Base-by-base conservation (phyloP, 306 rosid genomes). In the Coriaria nepalensis region DNA sequence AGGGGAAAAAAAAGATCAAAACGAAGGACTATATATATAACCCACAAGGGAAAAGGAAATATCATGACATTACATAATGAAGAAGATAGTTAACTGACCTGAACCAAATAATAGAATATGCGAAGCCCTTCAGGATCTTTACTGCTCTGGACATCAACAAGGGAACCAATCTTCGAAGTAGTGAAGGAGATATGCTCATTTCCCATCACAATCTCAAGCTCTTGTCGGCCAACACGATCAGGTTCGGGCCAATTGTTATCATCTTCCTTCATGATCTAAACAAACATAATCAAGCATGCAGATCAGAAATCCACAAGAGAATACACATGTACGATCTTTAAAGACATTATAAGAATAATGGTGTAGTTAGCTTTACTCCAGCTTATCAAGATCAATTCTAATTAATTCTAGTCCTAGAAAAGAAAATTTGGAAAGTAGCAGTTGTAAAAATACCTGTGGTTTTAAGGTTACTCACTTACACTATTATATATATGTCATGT, bases 41-140 rank as follows among this genome's bases (percentile, higher is more conserved):
- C 12, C 45, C 0, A 6, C 9, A 43, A 4, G n/a, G 8, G 20
- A 36, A 5, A 43, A 50, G 13, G n/a, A 6, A 12, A 43, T 5
- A 33, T 4, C 29, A 49, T 37, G 53, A 43, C 56, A 11, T 50
- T n/a, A 52, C 41, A 13, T 50, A 37, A 20, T 53, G 43, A 45
- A 49, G 10, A 15, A 10, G 15, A n/a, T 40, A 37, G 40, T 41
- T 7, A 13, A 48, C 68, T 59, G 4, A 88, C 97, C 97, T 90
- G 95, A 70, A 90, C 97, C 48, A 90, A 93, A 56, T 90, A 90
- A 72, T 90, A 85, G 68, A 90, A 90, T 68, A 90, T 85, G 33
- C 98, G 98, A 58, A 90, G 95, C n/a, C 98, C 98, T 71, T 90
- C 94, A 4, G 95, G 95, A 64, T 90, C 98, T n/a, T 83, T 84